Evolutionary conservation across 495 filamentous ascomycete species (phyloP).

Genomic region (Hypoxylon fragiforme): DNA sequence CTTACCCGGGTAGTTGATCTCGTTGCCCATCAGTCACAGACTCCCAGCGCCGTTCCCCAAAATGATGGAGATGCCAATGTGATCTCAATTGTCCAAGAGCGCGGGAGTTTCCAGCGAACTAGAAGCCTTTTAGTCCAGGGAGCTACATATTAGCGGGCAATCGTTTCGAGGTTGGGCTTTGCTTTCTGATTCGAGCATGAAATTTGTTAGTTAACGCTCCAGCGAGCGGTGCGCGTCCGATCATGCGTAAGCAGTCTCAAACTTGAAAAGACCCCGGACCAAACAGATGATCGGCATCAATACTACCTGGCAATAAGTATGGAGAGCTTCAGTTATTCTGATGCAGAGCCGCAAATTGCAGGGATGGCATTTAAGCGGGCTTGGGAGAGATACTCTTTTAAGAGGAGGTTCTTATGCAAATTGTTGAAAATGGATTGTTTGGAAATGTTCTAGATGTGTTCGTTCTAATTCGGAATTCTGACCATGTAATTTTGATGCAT

Average conservation of each 20-base stretch:
- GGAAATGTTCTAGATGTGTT: too few relatives aligned
- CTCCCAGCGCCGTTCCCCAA: too few relatives aligned
- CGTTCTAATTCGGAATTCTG: too few relatives aligned
- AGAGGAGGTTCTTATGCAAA: too few relatives aligned
- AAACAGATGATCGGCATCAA: constrained; percentile 31
- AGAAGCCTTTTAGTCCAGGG: too few relatives aligned
- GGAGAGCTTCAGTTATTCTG: constrained; percentile 16
- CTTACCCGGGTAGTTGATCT: background rate
- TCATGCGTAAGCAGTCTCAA: constrained; percentile 30
- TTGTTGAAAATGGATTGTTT: too few relatives aligned
- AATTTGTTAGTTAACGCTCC: background rate
- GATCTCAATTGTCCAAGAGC: background rate
- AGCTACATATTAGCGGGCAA: too few relatives aligned
- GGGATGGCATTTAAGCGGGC: constrained; percentile 21
- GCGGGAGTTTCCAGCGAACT: background rate
- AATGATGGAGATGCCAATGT: too few relatives aligned
- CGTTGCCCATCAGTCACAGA: background rate
- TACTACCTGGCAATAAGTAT: too few relatives aligned
- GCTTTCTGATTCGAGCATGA: constrained; percentile 24
- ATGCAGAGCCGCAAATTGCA: constrained; percentile 34
- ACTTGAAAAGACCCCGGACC: constrained; percentile 20
- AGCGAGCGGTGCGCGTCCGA: constrained; percentile 7
- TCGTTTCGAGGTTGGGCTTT: too few relatives aligned
- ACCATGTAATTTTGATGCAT: too few relatives aligned
- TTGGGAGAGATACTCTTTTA: too few relatives aligned